Base-by-base conservation (phyloP, 2,329 filamentous ascomycete species). In the Trichoderma endophyticum region DNA sequence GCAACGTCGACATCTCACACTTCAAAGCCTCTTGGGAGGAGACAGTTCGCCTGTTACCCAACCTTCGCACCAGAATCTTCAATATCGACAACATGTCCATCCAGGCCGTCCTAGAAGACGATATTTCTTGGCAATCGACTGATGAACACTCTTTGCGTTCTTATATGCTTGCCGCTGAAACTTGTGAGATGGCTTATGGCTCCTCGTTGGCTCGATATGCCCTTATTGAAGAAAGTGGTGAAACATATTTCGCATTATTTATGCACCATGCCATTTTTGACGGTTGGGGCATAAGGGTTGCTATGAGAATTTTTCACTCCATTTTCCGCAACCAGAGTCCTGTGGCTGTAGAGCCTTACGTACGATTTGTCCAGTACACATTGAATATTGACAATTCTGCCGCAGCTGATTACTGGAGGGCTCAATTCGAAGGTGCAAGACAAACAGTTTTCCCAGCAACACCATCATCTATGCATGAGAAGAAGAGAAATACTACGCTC, bases 181-280 rank as follows among this genome's bases (percentile, higher is more conserved):
- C 62, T 12, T 61, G 43, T 8, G 60, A 64, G n/a, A 70, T 72
- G 60, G 15, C 15, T 1, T 71, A 59, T 26, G 71, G 71, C 18
- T 66, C 68, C 4, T 39, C 24, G 11, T 69, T 73, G 9, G 14
- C 34, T 5, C 54, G 71, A 11, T 71, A 71, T 24, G 68, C 68
- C 4, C 43, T 73, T 8, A 43, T 71, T 24, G 54, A 67, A 28
- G 71, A 66, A 3, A 11, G 34, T 15, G 65, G 24, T 1, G 24
- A 67, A 4, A 60, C 30, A 1, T 72, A 71, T 30, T 74, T 77
- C 11, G 65, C 74, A 11, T 62, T 71, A 62, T 68, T 59, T 6
- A 71, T 73, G 21, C 75, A 77, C 18, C 75, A 77, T 24, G 72
- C 75, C 4, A 43, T 76, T 24, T 76, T 74, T 62, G 75, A 77